A percentile compares a stretch with the other conserved stretches of the same genome.
phyloP scores from a whole-genome alignment of 495 filamentous ascomycete species.

The Endocarpon pusillum region DNA sequence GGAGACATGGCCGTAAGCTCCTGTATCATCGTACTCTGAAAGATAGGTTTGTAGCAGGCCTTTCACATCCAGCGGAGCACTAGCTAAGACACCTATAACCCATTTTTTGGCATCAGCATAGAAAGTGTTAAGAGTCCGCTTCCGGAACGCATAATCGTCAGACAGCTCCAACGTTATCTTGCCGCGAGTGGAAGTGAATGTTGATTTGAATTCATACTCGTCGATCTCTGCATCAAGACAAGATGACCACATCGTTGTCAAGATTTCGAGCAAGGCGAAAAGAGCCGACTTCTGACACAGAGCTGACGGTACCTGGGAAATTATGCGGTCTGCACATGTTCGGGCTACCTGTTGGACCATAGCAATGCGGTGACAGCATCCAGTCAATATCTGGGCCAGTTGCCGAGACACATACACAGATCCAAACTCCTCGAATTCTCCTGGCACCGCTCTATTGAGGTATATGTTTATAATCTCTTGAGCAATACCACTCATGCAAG shows the following conservation, averaged over 20 bases:
- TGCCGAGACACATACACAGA: slow-evolving; percentile 77
- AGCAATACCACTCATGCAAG: slow-evolving; percentile 72
- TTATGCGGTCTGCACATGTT: slow-evolving; percentile 66
- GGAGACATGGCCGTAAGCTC: slow-evolving; percentile 72
- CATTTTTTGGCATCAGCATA: slow-evolving; percentile 61
- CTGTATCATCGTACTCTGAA: slow-evolving; percentile 80
- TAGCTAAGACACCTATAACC: slow-evolving; percentile 61
- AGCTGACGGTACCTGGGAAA: slow-evolving; percentile 67
- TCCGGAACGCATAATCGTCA: slow-evolving; percentile 68
- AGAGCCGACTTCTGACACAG: slow-evolving; percentile 79
- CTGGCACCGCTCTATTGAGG: slow-evolving; percentile 49
- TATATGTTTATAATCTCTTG: slow-evolving; percentile 57
- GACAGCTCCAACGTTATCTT: slow-evolving; percentile 74
- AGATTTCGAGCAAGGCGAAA: slow-evolving; percentile 77
- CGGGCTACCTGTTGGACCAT: slow-evolving; percentile 74
- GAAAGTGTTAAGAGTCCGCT: slow-evolving; percentile 58
- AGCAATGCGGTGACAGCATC: slow-evolving; percentile 82
- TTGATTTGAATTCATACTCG: slow-evolving; percentile 72
- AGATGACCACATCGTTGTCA: slow-evolving; percentile 86
- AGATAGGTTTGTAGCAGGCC: slow-evolving; percentile 88
- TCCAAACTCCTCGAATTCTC: slow-evolving; percentile 54
- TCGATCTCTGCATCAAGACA: slow-evolving; percentile 89
- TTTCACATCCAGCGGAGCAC: slow-evolving; percentile 88
- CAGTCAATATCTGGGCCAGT: slow-evolving; percentile 63
- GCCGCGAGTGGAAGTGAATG: slow-evolving; percentile 55